Base-by-base conservation (phyloP, 768 basidiomycete species). In the Candolleomyces efflorescens region DNA sequence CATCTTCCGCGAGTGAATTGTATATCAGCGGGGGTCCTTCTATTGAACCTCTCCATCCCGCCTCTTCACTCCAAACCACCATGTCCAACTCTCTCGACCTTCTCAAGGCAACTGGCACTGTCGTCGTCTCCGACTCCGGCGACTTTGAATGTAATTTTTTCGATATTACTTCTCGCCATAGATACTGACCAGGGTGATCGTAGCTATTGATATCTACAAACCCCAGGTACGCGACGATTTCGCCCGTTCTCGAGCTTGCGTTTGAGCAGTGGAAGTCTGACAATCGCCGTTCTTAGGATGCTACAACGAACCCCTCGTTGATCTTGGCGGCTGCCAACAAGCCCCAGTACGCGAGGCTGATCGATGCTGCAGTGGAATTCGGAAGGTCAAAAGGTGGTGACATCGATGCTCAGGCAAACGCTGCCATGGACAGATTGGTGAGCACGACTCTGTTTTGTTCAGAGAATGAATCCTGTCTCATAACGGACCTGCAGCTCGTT, bases 121-220 rank as follows among this genome's bases (percentile, higher is more conserved):
- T 90, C 72, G 95, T 98, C 75, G 94, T 96, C 69, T 94, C 92
- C 49, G 96, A 99, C 81, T 95, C 94, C 58, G 96, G 95, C 55
- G 95, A 97, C 76, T 96, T 97, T 70, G 92, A 91, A 75, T 82
- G 93, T 81, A 64, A 18, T 51, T 54, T 62, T 23, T 43, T 27
- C 26, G 48, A 23, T 2, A 20, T 1, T n/a, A 39, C 15, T 4
- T 39, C 36, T 60, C 26, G 46, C 60, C 27, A 47, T 50, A 5
- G 32, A 32, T 61, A 47, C 62, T 72, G 43, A 69, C 62, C 58
- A 57, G 55, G 65, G 62, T 59, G 55, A 53, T 65, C 43, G 32
- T 62, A 94, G 92, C 90, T 63, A 97, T 98, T 80, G 94, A 87
- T 77, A 87, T 82, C 61, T 98, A 96, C 87, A 95, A 97, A 78